Evolutionary conservation across 352 stramenopile genomes (phyloP).

Genomic region (Ophiocytium majus): DNA sequence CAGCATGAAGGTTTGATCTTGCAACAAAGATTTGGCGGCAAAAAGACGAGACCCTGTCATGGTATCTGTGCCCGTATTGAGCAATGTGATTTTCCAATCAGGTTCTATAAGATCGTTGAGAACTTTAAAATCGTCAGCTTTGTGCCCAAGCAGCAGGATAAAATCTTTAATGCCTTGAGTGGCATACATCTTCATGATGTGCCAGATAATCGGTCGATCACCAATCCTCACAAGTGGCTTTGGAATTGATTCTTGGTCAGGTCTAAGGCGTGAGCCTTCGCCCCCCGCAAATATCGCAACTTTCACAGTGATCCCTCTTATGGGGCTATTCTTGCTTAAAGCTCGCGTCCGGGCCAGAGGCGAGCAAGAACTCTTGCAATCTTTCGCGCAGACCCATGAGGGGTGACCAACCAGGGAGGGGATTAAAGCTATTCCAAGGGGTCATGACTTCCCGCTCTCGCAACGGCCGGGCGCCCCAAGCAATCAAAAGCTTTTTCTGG

Average conservation of each 20-base stretch:
- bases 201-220: not conserved
- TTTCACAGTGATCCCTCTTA: too few species aligned
- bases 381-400: too few species aligned
- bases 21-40: not conserved
- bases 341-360: too few species aligned
- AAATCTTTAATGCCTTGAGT: not conserved
- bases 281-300: not conserved
- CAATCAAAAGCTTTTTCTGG: too few species aligned
- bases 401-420: too few species aligned
- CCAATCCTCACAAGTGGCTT: not conserved
- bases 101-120: too few species aligned
- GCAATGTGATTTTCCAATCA: not conserved
- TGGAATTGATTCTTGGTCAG: not conserved
- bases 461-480: too few species aligned
- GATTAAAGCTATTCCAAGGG: too few species aligned
- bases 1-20: slow-evolving; percentile 5
- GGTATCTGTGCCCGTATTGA: not conserved
- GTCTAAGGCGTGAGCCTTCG: not conserved
- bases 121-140: not conserved
- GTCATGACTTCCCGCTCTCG: too few species aligned
- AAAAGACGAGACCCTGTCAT: not conserved
- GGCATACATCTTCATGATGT: slow-evolving; percentile 3
- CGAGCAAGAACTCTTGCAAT: too few species aligned
- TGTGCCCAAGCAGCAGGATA: not conserved
- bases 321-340: too few species aligned